A percentile compares a stretch with the other conserved stretches of the same genome.
Conservation (phyloP, 2,329 filamentous ascomycete species). For the Arthrinium puccinioides region DNA sequence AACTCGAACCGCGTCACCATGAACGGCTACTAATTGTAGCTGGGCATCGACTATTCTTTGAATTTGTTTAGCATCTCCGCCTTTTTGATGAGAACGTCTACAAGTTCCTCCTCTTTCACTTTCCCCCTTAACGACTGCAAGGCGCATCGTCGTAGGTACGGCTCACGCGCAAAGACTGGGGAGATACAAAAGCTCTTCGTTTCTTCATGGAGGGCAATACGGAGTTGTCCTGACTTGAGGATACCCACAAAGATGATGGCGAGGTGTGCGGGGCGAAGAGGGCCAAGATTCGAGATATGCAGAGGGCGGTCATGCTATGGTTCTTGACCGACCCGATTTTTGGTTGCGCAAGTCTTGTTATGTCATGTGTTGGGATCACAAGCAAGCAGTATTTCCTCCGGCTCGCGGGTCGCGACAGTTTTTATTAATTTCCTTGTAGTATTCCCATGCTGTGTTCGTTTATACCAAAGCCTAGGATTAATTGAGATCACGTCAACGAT, state of each 20-base stretch:
- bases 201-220: not conserved
- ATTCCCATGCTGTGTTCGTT: constrained; percentile 29
- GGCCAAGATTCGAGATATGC: constrained; percentile 2
- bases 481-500: constrained; percentile 26
- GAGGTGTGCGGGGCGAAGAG: constrained; percentile 13
- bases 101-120: constrained; percentile 5
- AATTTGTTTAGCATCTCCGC: no score
- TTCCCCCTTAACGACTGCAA: no score
- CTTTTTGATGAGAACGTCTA: no score
- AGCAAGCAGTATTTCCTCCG: constrained; percentile 28
- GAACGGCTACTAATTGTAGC: constrained; percentile 81
- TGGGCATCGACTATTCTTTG: not conserved
- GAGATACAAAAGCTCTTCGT: constrained; percentile 2
- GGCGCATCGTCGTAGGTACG: constrained; percentile 9
- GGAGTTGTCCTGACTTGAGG: constrained; percentile 4
- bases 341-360: constrained; percentile 22
- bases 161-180: constrained; percentile 9
- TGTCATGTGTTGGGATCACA: constrained; percentile 25
- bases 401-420: constrained; percentile 27
- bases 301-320: constrained; percentile 1
- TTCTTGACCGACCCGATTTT: constrained; percentile 14
- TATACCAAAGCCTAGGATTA: constrained; percentile 23
- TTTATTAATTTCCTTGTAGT: constrained; percentile 39
- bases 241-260: constrained; percentile 16
- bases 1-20: constrained; percentile 96